Conservation (phyloP, 352 stramenopile genomes). For the Thalassiosira mediterranea region DNA sequence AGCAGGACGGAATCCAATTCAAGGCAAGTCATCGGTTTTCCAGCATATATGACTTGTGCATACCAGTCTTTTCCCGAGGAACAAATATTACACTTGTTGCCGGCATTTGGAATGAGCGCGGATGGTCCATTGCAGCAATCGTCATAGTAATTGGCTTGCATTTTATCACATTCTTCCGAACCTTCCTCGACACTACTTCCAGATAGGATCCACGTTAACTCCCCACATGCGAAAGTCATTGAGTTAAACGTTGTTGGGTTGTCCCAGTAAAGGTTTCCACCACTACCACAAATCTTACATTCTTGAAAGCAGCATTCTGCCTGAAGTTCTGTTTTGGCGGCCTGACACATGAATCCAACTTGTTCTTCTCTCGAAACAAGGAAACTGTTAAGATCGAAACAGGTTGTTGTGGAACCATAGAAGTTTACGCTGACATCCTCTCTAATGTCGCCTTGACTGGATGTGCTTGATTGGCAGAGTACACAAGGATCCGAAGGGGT, state of each 20-base stretch:
- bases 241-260: slow-evolving; percentile 57
- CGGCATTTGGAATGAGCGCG: slow-evolving; percentile 47
- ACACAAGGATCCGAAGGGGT: slow-evolving; percentile 51
- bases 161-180: slow-evolving; percentile 51
- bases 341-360: slow-evolving; percentile 59
- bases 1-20: slow-evolving; percentile 63
- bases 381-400: slow-evolving; percentile 62
- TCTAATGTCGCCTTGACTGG: slow-evolving; percentile 45
- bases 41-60: slow-evolving; percentile 40
- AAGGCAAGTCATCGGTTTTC: slow-evolving; percentile 60
- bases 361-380: slow-evolving; percentile 50
- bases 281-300: slow-evolving; percentile 52
- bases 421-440: slow-evolving; percentile 49
- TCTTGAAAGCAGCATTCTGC: slow-evolving; percentile 51
- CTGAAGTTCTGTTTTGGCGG: slow-evolving; percentile 44
- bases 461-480: slow-evolving; percentile 36
- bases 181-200: slow-evolving; percentile 51
- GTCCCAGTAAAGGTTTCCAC: slow-evolving; percentile 59
- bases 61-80: slow-evolving; percentile 66
- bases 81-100: slow-evolving; percentile 64
- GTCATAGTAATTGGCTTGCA: slow-evolving; percentile 53
- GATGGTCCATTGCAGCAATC: slow-evolving; percentile 59
- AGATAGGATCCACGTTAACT: slow-evolving; percentile 56
- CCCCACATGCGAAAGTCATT: slow-evolving; percentile 60
- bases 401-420: slow-evolving; percentile 63